Base-by-base conservation (phyloP, 1,139 yeast species). In the Blastobotrys malaysiensis region DNA sequence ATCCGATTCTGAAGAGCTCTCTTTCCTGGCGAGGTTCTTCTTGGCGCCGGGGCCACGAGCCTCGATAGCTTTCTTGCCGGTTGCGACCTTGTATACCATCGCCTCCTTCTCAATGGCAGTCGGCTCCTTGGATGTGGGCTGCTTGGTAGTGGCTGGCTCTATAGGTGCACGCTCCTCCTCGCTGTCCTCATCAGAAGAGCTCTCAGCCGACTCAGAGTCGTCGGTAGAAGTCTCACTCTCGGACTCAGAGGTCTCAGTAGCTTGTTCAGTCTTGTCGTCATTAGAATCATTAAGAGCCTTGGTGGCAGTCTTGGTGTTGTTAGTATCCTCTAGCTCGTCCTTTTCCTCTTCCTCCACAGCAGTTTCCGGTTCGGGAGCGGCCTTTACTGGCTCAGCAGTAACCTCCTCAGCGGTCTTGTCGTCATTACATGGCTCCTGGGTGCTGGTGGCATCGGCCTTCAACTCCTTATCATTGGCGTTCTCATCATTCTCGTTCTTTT, bases 1-100 rank as follows among this genome's bases (percentile, higher is more conserved):
- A 9, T 49, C 52, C 1, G 43, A 31, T 16, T 19, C 46, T 3
- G 54, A 51, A 2, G 39, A 31, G 21, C 39, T 18, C 4, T 46
- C 49, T 3, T 14, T 13, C 49, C 26, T 46, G 39, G 39, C 39
- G 3, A 9, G n/a, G n/a, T n/a, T 2, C 39, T n/a, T 31, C 39
- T 16, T 31, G 6, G 39, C 39, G 16, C 16, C 39, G 11, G 39
- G 39, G 11, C 39, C 39, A 13, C 39, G 39, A 7, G 39, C 39
- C n/a, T 31, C 39, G 16, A 31, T 31, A 13, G 39, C 39, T 16
- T 31, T 31, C 16, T 31, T 21, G 14, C 26, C 46, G 20, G 46
- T 21, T 3, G 26, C 46, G 26, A 43, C 22, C n/a, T 45, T 21
- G 36, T 43, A 26, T 2, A 22, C 31, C 14, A 16, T 18, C 1